Evolutionary conservation across 2,329 filamentous ascomycete species (phyloP), one percentile per base, ranked within the genome.

Genomic region (Trichophyton benhamiae): DNA sequence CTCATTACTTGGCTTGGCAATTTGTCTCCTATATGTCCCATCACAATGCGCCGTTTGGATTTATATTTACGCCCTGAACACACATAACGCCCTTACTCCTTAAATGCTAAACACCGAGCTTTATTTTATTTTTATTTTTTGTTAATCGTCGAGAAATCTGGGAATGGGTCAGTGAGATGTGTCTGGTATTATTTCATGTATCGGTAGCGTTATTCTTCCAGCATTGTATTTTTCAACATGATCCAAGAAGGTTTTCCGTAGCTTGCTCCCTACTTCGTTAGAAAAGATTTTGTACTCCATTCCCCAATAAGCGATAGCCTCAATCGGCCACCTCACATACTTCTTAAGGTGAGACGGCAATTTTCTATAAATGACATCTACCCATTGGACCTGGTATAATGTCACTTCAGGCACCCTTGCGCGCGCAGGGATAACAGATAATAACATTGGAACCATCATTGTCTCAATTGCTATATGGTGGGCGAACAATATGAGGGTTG

Each of bases 311-410:
- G 27, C 17, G 11, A 48, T 59, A 22, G 42, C 38, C 25, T 59
- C 57, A 22, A 59, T 11, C 1, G 57, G 57, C 57, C 57, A 59
- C 17, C 17, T 33, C 13, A 48, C n/a, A 59, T 59, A 59, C 27
- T 46, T 33, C 9, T 8, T 33, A 44, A 44, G 38, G 20, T 20
- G 17, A 59, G 57, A 11, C 11, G 57, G 57, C 17, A 59, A 13
- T 44, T 59, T 41, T 27, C 38, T 30, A 17, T 33, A 48, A 13
- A 48, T 48, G 20, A 42, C 38, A n/a, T 59, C 57, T 22, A 48
- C 57, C 57, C 57, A 59, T 30, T 58, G 55, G 41, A 58, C n/a
- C 20, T 59, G 38, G 38, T 44, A 44, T 33, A 38, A 33, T 46
- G 42, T 44, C 57, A 48, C 38, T 25, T 46, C 25, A 25, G 57